Base-by-base conservation (phyloP, 2,329 filamentous ascomycete species). In the Epichloe amarillans region DNA sequence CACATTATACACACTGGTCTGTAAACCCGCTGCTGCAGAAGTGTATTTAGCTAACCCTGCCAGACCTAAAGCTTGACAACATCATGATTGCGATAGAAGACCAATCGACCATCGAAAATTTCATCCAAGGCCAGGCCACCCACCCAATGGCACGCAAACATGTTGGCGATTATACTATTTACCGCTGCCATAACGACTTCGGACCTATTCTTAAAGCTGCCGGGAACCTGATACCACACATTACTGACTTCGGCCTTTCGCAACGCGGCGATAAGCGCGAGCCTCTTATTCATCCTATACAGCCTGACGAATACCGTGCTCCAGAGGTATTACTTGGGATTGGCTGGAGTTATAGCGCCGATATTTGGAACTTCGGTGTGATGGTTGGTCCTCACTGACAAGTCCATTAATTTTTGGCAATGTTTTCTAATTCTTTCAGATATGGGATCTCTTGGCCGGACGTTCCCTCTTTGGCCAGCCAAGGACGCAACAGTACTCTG, bases 1-100 rank as follows among this genome's bases (percentile, higher is more conserved):
- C 65, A 67, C 37, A 57, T 74, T 51, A 62, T 72, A 21, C 71
- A 74, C 56, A 73, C 68, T 47, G 69, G 68, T 70, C 62, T 36
- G 55, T 53, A 11, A 41, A 26, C 12, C 36, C 21, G 26, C 36
- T 14, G 12, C 15, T 43, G 5, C 17, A 21, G 1, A 41, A 26
- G 44, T 30, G 2, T 23, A 38, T 17, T 11, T 1, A 15, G 35
- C 33, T 46, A 21, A 39, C 21, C 45, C 30, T 14, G 14, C 21
- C 26, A 60, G 58, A 60, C 39, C 23, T 60, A 2, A 61, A 60
- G 36, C 41, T 55, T 4, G 56, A 61, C 36, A 60, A 60, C 14
- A 57, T 61, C 15, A 53, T 61, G 50, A 49, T 59, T 39, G 55
- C 51, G 1, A 52, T 61, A 36, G 59, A 59, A 50, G 54, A 58